Evolutionary conservation across 164 flowering plant species (phyloP), one percentile per base, ranked within the genome.

Genomic region (Liriodendron chinense): DNA sequence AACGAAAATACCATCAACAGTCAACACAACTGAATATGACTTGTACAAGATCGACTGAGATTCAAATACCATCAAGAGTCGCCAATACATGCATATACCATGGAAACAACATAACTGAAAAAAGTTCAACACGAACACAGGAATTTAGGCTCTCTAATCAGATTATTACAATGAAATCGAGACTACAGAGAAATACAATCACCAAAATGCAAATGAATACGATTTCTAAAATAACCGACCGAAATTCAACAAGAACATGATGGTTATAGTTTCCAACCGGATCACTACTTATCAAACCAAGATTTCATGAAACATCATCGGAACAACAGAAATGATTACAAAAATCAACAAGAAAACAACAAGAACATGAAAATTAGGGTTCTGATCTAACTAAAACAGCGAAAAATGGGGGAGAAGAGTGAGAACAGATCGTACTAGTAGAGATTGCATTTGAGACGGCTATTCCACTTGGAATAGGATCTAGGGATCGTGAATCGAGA

Each of bases 401-500:
- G 20, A n/a, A 63, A 63, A 9, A n/a, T 22, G 22, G 66, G 22
- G 66, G 66, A n/a, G 1, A 18, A 34, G 49, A 16, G 16, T 8
- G 18, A 53, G 47, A 59, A 34, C 23, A 59, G 34, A 24, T 21
- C 78, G 24, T 85, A 92, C 97, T 92, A 92, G 88, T 91, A 92
- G 74, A 92, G 90, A 81, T 92, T 92, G 91, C 97, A 92, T 79
- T 92, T 92, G 84, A 92, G 94, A 75, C 97, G 92, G 81, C 90
- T 84, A 81, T 85, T 91, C 97, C 95, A 92, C 74, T 89, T 92
- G 72, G 91, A 62, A 73, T 68, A 84, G 6, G 97, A 91, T 80
- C 93, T 75, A 26, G 97, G 94, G 18, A 88, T 3, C 16, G 97
- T 91, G 83, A 94, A 94, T 82, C 89, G 73, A 73, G 98, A 93